Base-by-base conservation (phyloP, 192 early-diverging fungal genomes). In the Podila clonocystis region DNA sequence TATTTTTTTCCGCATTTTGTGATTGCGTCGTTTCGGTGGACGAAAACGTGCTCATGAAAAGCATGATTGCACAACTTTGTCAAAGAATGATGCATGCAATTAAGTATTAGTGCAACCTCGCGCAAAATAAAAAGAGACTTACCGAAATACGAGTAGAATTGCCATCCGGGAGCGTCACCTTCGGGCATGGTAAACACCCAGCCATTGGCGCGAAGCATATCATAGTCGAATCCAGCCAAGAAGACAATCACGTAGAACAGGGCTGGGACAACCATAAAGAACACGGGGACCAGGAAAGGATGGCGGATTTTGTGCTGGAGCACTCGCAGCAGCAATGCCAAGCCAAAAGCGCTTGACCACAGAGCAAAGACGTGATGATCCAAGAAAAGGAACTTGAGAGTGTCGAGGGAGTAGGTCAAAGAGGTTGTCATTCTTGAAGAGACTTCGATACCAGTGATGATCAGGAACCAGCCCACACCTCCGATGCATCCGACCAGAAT, bases 401-500 rank as follows among this genome's bases (percentile, higher is more conserved):
- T 93, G 6, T 82, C 83, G 31, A 91, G 78, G 15, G 76, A 84
- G 50, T 93, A 90, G 5, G 79, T 86, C 52, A 80, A 61, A 61
- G 72, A 70, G 1, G 36, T 64, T 19, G 77, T 73, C 77, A 80
- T 80, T 45, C 77, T 68, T n/a, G 77, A 72, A 6, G 77, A 73
- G 87, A 98, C 93, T 82, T 99, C 98, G 26, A 99, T 84, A 22
- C 91, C 98, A 0, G 98, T 99, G 50, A 93, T 87, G 9, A 99
- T 65, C 68, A 99, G 75, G 79, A 99, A 99, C 90, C 95, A 95
- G 31, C 96, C 96, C 22, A 98, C 96, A 48, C 96, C 96, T 63
- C 92, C 97, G 73, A 98, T 98, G 80, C 95, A 98, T 26, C 96
- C 97, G 24, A 98, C 95, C 6, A 98, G 87, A 70, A 98, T 97